Evolutionary conservation across 768 basidiomycete species (phyloP), one percentile per base, ranked within the genome.

Genomic region (Strobilomyces dryophilus): DNA sequence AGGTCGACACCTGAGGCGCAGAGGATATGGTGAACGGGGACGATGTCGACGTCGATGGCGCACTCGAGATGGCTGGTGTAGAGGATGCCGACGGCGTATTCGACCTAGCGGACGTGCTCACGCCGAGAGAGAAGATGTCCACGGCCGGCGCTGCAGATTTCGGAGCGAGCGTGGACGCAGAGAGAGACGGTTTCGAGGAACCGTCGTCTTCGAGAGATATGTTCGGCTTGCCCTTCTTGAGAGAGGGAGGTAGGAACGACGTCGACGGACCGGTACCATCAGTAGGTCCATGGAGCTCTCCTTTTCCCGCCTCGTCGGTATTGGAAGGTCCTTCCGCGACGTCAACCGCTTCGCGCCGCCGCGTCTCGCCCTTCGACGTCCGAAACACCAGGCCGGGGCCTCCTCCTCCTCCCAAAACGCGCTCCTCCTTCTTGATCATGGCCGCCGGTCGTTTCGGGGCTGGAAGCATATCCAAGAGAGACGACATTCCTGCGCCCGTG

Each of bases 391-490:
- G 65, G 6, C 84, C 80, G 7, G 79, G 81, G 2, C 82, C 80
- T 20, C 73, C 69, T 2, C 86, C 84, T 15, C 79, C 80, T 3
- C 89, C 89, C 5, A 91, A 75, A 14, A 87, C 77, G 29, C 84
- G 76, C 56, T 80, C 77, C 6, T 76, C 67, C 27, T 67, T 60
- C 49, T 67, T 69, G 24, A 66, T 62, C n/a, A 75, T 65, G 10
- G 80, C 75, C 7, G 21, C 70, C 63, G 50, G 74, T 72, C 64
- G 79, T 69, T 84, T 89, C 6, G 89, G 89, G 0, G 83, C 79
- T 32, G 89, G 89, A 11, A 92, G 75, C 84, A 90, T 89, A 9
- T 79, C 78, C 31, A 91, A 61, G 45, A 92, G 64, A 3, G 82
- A 79, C 0, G 89, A 91, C 12, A 66, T 64, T 10, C 87, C 87